Conservation (phyloP, 1,284 basidiomycete species). For the Boletus holoroseus region DNA sequence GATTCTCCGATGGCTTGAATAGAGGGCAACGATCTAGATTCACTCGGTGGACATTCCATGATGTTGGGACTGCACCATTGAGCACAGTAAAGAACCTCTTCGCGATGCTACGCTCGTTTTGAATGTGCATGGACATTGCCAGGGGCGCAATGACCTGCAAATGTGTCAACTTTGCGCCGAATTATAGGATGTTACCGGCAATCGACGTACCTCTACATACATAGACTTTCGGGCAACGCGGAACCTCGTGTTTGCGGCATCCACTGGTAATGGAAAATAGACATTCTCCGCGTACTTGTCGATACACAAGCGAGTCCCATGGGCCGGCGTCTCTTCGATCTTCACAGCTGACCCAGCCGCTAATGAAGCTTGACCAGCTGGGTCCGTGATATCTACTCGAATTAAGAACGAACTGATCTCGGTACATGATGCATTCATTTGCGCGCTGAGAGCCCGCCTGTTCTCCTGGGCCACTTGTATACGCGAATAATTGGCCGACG, state of each 20-base stretch:
- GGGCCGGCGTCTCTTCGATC: constrained; percentile 12
- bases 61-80: constrained; percentile 17
- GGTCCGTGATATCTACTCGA: constrained; percentile 23
- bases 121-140: constrained; percentile 16
- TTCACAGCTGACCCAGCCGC: constrained; percentile 19
- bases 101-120: constrained; percentile 17
- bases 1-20: constrained; percentile 18
- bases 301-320: constrained; percentile 13
- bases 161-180: background rate
- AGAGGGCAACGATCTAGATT: constrained; percentile 37
- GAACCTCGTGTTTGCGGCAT: constrained; percentile 32
- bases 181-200: background rate
- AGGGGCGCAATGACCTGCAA: constrained; percentile 31
- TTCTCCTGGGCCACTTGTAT: background rate
- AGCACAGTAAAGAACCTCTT: constrained; percentile 35
- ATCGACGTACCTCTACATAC: constrained; percentile 45
- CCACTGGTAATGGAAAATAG: constrained; percentile 33
- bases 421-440: constrained; percentile 14
- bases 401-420: constrained; percentile 20
- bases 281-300: constrained; percentile 18
- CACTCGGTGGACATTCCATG: constrained; percentile 42
- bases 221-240: constrained; percentile 48
- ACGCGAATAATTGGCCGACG: background rate
- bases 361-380: constrained; percentile 17
- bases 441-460: constrained; percentile 6